Conservation (phyloP, 148 eudicot species). For the Amaranthus cruentus region DNA sequence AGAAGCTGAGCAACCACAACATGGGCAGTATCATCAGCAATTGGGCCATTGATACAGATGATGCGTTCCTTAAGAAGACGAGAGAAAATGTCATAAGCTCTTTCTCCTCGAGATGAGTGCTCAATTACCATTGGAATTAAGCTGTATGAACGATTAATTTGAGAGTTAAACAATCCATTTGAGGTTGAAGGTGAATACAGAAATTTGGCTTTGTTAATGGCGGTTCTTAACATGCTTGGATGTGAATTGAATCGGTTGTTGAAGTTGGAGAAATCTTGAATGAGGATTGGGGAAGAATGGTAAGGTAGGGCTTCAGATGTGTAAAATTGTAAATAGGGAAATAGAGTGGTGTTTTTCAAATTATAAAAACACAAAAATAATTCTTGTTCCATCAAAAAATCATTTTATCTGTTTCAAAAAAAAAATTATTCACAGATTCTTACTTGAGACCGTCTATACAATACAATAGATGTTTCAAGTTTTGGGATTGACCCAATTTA, state of each 20-base stretch:
- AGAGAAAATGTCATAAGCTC: conserved; percentile 97
- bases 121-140: conserved; percentile 94
- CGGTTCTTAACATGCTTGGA: neutral
- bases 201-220: neutral
- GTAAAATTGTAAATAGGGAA: too few relatives aligned
- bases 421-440: too few relatives aligned
- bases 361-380: too few relatives aligned
- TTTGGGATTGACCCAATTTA: too few relatives aligned
- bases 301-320: too few relatives aligned
- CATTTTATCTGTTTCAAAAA: too few relatives aligned
- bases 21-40: conserved; percentile 83
- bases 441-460: too few relatives aligned
- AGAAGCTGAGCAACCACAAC: conserved; percentile 95
- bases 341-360: too few relatives aligned
- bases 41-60: conserved; percentile 87
- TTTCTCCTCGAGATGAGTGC: conserved; percentile 85
- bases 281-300: too few relatives aligned
- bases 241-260: neutral
- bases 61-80: conserved; percentile 86
- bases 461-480: too few relatives aligned
- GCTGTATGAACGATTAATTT: conserved; percentile 36
- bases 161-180: neutral
- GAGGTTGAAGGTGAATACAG: neutral
- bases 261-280: too few relatives aligned
- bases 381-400: too few relatives aligned